These are phyloP conservation scores for Ganoderma lingzhi DNA, from an alignment of 1,284 basidiomycete species.

Conservation along the genomic window DNA sequence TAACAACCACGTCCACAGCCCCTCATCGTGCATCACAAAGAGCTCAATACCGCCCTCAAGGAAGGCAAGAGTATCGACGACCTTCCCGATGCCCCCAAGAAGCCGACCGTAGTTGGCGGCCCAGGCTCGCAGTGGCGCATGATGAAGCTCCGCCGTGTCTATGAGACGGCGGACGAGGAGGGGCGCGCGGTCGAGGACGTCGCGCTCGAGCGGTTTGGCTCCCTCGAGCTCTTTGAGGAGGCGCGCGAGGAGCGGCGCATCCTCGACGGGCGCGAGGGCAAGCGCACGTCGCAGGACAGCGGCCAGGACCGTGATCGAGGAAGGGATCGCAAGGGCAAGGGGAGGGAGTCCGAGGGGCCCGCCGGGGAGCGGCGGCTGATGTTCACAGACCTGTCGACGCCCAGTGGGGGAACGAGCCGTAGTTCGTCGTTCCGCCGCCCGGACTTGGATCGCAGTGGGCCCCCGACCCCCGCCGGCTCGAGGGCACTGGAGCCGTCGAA, in stretches of 20 bases:
- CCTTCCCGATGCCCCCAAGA: slow-evolving; percentile 58
- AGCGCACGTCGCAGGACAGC: slow-evolving; percentile 44
- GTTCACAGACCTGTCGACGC: slow-evolving; percentile 66
- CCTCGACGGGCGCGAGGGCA: slow-evolving; percentile 82
- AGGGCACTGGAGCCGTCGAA: slow-evolving; percentile 60
- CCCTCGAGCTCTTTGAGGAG: slow-evolving; percentile 86
- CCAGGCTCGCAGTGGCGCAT: slow-evolving; percentile 97
- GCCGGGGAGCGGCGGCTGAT: slow-evolving; percentile 63
- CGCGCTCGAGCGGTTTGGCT: slow-evolving; percentile 89
- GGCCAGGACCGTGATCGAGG: slow-evolving; percentile 31
- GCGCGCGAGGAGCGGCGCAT: slow-evolving; percentile 87
- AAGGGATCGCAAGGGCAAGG: slow-evolving; percentile 44
- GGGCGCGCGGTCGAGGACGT: slow-evolving; percentile 80
- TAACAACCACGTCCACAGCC: slow-evolving; percentile 49
- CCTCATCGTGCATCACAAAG: slow-evolving; percentile 66
- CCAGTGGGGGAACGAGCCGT: slow-evolving; percentile 73
- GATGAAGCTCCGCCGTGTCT: slow-evolving; percentile 93
- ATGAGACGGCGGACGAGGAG: slow-evolving; percentile 91
- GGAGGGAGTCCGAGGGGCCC: slow-evolving; percentile 44
- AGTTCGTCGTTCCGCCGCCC: slow-evolving; percentile 85
- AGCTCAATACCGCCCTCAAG: slow-evolving; percentile 83
- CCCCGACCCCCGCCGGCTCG: slow-evolving; percentile 59
- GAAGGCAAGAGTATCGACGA: slow-evolving; percentile 66
- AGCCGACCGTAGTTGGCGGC: slow-evolving; percentile 77
- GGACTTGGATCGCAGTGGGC: slow-evolving; percentile 63